Evolutionary conservation across 768 basidiomycete species (phyloP), one percentile per base, ranked within the genome.

Genomic region (Termitomyces bulborhizus): DNA sequence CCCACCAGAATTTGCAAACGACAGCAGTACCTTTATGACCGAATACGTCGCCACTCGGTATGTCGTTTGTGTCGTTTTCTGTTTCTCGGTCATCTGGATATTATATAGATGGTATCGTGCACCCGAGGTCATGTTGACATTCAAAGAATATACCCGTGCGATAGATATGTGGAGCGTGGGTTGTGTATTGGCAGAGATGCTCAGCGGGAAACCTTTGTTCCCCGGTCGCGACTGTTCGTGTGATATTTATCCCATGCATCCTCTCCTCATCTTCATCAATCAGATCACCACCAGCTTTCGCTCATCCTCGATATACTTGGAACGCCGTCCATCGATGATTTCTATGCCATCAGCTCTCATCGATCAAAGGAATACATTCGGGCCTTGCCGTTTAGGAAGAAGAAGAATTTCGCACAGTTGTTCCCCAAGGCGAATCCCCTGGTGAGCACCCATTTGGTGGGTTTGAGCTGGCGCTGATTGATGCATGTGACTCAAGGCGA

Each of bases 51-150:
- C 95, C 1, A 98, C 96, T 13, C 79, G 95, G 81, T 94, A 56
- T 48, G 70, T 54, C 18, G 47, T 59, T 54, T 32, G 31, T 32
- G 31, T 32, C 8, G 6, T 32, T 32, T 56, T 53, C 13, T 43
- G 15, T 37, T 16, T 16, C 15, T 4, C 13, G 13, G 15, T 37
- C 4, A 37, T 4, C 15, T 6, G 15, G 15, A 37, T 16, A 5
- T 16, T 15, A 16, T 16, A 40, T 45, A 86, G 93, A 65, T 98
- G 96, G 96, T 98, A 98, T 68, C 85, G 96, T 31, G 96, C 96
- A 0, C 96, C 96, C 0, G 96, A 98, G 68, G 91, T 98, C 58
- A 98, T 98, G 96, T 80, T 98, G 36, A 96, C 93, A 0, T 98
- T 97, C 76, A 93, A 95, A 66, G 87, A 95, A 74, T 98, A 98